Percentiles rank a stretch among this genome's conserved stretches.
Conservation (phyloP, 768 basidiomycete species). For the Fomitopsis pulvina region DNA sequence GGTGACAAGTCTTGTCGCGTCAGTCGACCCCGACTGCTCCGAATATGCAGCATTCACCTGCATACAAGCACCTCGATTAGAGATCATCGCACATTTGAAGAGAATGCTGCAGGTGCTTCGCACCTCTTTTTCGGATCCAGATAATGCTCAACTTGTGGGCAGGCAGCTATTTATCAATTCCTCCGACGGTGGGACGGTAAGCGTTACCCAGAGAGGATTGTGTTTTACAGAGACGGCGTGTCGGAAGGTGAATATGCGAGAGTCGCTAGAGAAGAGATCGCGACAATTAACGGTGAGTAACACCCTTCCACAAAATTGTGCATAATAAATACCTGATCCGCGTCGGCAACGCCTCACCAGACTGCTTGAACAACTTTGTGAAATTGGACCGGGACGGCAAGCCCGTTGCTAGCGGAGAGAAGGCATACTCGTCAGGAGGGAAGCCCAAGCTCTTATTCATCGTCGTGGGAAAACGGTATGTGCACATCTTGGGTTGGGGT, state of each 20-base stretch:
- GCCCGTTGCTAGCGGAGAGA: background rate
- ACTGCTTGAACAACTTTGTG: background rate
- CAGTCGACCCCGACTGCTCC: constrained; percentile 37
- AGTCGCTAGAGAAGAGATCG: constrained; percentile 38
- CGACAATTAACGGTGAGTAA: constrained; percentile 34
- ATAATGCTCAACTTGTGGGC: background rate
- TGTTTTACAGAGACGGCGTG: constrained; percentile 37
- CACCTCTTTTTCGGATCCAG: background rate
- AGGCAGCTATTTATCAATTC: background rate
- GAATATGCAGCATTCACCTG: constrained; percentile 31
- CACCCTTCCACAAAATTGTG: background rate
- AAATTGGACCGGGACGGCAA: background rate
- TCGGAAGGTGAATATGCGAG: constrained; percentile 44
- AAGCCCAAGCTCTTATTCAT: constrained; percentile 45
- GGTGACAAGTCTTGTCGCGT: constrained; percentile 52
- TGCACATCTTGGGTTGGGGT: background rate
- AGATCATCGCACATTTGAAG: constrained; percentile 26
- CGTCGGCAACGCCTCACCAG: background rate
- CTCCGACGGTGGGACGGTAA: background rate
- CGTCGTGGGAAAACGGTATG: constrained; percentile 53
- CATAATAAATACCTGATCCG: background rate
- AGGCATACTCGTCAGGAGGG: background rate
- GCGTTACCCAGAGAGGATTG: constrained; percentile 13
- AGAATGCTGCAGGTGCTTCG: constrained; percentile 26
- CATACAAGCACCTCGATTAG: constrained; percentile 25